Evolutionary conservation across 345 rosid species (phyloP), one percentile per base, ranked within the genome.

Genomic region (Pistacia atlantica): DNA sequence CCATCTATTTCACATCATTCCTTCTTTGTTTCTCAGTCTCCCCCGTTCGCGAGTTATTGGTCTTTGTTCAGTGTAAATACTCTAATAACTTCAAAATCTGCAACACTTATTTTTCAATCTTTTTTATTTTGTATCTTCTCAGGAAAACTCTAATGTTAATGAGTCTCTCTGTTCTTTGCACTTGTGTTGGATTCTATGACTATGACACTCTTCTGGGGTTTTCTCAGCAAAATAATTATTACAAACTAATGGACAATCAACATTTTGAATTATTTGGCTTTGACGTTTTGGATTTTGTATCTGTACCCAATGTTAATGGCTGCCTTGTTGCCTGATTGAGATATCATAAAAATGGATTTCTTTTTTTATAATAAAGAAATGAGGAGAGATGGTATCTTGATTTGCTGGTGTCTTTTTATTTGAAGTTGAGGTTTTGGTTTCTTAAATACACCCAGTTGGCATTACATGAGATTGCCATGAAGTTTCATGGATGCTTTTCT

Each of bases 1-100:
- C 85, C 81, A 56, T 76, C 71, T 64, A 79, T 72, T 83, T 76
- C 66, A 45, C 48, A 57, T 59, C 49, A 38, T 71, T 46, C 33
- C 37, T 10, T 35, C 28, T 16, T 45, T 58, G 37, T 61, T 71
- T 58, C 37, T 49, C 46, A 69, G 60, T 51, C 57, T 61, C 72
- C 8, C 33, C 51, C 45, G 22, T 7, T 18, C 4, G 37, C 20
- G 71, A 38, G 51, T 17, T 33, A 17, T 66, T 25, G 48, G 9
- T 37, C 46, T 35, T 65, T 74, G 35, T 52, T 54, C 65, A 4
- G 2, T 65, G 71, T 75, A 55, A 37, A 75, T 75, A 55, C 14
- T 28, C 18, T 48, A 71, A 35, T 35, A 48, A 73, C 65, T 57
- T 56, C 31, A 33, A 33, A 33, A 7, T 59, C 60, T 45, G 64